These are phyloP conservation scores for Saraca asoca DNA, from an alignment of 331 rosid species.

Conservation along the genomic window DNA sequence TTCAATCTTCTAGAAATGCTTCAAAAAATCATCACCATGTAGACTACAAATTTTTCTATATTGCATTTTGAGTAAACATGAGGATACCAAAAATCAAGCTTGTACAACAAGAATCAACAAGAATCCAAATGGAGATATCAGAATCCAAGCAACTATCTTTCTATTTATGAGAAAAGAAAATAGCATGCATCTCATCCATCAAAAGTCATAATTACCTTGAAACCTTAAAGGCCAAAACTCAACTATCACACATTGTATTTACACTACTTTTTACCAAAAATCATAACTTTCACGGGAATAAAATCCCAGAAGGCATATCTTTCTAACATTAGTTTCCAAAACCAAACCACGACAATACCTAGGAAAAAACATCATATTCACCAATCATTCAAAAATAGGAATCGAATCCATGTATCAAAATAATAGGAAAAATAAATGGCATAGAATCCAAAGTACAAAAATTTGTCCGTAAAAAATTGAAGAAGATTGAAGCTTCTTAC, in stretches of 20 bases:
- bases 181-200: not conserved
- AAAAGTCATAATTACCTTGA: not conserved
- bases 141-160: constrained; percentile 2
- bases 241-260: not conserved
- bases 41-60: constrained; percentile 3
- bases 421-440: constrained; percentile 5
- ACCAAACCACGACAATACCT: not conserved
- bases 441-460: too few relatives aligned
- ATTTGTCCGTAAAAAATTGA: not conserved
- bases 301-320: not conserved
- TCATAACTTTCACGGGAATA: not conserved
- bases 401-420: constrained; percentile 5
- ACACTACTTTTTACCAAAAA: constrained; percentile 20
- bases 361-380: not conserved
- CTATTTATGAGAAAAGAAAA: constrained; percentile 12
- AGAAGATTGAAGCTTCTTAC: constrained; percentile 1
- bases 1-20: constrained; percentile 15
- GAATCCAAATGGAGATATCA: not conserved
- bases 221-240: constrained; percentile 11
- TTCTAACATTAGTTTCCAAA: constrained; percentile 17
- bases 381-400: constrained; percentile 6
- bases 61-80: not conserved
- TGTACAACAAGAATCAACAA: not conserved
- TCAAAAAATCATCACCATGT: constrained; percentile 9
- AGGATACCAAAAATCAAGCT: not conserved